Conservation (phyloP, 805 yeast genomes). For the Candida lessepsii region DNA sequence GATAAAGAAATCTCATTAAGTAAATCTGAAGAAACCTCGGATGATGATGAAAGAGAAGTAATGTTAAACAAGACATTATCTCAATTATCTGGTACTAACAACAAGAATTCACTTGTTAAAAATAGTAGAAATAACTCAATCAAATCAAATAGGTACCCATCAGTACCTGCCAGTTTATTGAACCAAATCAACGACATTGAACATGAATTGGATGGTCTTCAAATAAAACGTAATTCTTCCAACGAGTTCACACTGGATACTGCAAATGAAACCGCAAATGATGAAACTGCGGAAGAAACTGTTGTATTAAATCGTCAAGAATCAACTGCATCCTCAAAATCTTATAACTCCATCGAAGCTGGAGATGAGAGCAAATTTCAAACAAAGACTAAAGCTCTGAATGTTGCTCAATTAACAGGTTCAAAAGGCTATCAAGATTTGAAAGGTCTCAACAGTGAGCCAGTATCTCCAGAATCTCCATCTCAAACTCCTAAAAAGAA, state of each 20-base stretch:
- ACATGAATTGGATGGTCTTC: constrained; percentile 7
- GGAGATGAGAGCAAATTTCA: constrained; percentile 24
- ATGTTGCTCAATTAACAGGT: neutral
- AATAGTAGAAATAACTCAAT: constrained; percentile 31
- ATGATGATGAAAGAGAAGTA: neutral
- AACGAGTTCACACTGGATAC: neutral
- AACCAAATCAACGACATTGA: constrained; percentile 9
- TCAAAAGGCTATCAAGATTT: neutral
- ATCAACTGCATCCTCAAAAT: constrained; percentile 17
- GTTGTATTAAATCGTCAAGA: constrained; percentile 7
- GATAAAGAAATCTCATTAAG: too few relatives aligned
- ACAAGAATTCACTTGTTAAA: constrained; percentile 15
- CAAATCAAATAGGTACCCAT: constrained; percentile 34
- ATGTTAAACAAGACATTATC: constrained; percentile 1
- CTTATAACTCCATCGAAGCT: constrained; percentile 33
- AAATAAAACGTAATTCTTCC: constrained; percentile 6
- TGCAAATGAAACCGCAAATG: neutral
- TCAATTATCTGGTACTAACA: constrained; percentile 6
- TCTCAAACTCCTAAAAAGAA: constrained; percentile 7
- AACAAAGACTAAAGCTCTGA: neutral
- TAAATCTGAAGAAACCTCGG: too few relatives aligned
- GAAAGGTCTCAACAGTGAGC: neutral
- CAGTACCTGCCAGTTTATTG: constrained; percentile 28
- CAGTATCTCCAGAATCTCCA: constrained; percentile 3
- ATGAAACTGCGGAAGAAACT: constrained; percentile 2